A percentile compares a stretch with the other conserved stretches of the same genome.
Conservation (phyloP, 352 stramenopile genomes). For the Plasmopara viticola region DNA sequence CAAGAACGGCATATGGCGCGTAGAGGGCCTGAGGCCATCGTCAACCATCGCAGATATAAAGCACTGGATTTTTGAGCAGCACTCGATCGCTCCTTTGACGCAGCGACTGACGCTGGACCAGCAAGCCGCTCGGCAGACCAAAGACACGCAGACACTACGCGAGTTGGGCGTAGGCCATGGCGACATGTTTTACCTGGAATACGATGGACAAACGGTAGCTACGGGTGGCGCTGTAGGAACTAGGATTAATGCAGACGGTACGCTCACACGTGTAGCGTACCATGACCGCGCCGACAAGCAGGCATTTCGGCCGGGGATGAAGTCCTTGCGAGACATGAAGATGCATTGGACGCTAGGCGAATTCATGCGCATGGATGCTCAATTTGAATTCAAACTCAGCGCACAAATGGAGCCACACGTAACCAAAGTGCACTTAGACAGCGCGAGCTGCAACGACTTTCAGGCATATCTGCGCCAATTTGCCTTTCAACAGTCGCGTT, state of each 20-base stretch:
- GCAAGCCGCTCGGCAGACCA: constrained; percentile 26
- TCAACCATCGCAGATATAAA: constrained; percentile 72
- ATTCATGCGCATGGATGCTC: constrained; percentile 95
- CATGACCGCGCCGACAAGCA: constrained; percentile 70
- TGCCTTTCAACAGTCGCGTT: constrained; percentile 91
- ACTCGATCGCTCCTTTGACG: constrained; percentile 44
- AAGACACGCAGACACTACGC: constrained; percentile 50
- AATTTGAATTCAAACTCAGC: constrained; percentile 97
- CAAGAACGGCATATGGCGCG: constrained; percentile 85
- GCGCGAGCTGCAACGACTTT: constrained; percentile 85
- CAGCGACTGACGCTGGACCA: constrained; percentile 61
- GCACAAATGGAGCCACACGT: constrained; percentile 87
- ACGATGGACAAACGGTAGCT: constrained; percentile 58
- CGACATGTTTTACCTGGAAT: constrained; percentile 77
- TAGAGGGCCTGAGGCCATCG: constrained; percentile 49
- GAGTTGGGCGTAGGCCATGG: constrained; percentile 60
- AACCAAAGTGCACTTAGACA: constrained; percentile 83
- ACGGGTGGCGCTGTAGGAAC: constrained; percentile 42
- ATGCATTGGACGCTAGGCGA: constrained; percentile 97
- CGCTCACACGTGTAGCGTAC: constrained; percentile 71
- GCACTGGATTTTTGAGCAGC: constrained; percentile 64
- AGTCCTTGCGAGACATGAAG: constrained; percentile 96
- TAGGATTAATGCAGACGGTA: constrained; percentile 79
- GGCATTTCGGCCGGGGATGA: constrained; percentile 92
- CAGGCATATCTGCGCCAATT: constrained; percentile 87